Base-by-base conservation (phyloP, 352 stramenopile species). In the Phytopythium oedochilum region DNA sequence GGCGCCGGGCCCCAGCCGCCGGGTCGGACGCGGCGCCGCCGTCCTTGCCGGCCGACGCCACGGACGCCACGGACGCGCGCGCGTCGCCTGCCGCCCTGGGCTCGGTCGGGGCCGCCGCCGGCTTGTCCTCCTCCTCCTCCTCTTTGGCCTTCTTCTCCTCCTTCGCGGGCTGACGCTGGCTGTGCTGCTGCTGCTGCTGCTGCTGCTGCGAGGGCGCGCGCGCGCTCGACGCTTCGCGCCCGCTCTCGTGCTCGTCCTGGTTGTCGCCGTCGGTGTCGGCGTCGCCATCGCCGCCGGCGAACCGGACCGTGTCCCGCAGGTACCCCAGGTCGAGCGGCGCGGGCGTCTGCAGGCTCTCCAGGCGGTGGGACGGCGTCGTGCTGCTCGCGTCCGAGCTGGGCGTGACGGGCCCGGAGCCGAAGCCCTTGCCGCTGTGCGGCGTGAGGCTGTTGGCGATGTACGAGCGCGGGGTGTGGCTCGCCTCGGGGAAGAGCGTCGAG, bases 361-460 rank as follows among this genome's bases (percentile, higher is more conserved):
- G 72, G 31, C 78, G 78, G 50, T 85, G 64, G 25, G 67, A 62
- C 50, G 68, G 64, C 17, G 66, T 68, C 43, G 65, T 70, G 57
- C 68, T 77, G 57, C 63, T 73, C 42, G 61, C 63, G 51, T 71
- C 73, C n/a, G 71, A 83, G 52, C 58, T 60, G 34, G 71, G 71
- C 9, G 68, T 83, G 39, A 68, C 59, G 26, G 56, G 55, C 3
- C 63, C 68, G n/a, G 62, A 75, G 20, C 61, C 61, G 34, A 74
- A 76, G 1, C 68, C 71, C n/a, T 43, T 42, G 8, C 47, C 36
- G 31, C 55, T 69, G 25, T 66, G 67, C 1, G 77, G 77, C 14
- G 80, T 90, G 26, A 88, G 61, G 39, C 82, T 85, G 61, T 85
- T 84, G 29, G 75, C 80, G 32, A 90, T 86, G 64, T 88, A 88